Percentiles rank a stretch among this genome's conserved stretches.
phyloP scores from a whole-genome alignment of 2,329 filamentous ascomycete genomes.

The Aspergillus persii region DNA sequence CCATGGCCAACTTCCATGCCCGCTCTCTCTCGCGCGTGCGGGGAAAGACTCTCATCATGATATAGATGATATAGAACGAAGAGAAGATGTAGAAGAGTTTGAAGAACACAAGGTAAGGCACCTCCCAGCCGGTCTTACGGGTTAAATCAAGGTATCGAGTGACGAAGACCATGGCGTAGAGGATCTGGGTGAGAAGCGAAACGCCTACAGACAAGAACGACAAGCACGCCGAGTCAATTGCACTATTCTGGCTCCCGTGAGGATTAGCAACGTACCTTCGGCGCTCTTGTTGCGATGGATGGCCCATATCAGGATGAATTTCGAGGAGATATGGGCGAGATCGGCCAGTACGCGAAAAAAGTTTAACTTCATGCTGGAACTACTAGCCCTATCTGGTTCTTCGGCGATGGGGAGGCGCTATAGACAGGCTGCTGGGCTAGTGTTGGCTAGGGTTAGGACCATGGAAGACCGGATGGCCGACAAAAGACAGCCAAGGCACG shows the following conservation, averaged over 20 bases:
- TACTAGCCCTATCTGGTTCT: background rate
- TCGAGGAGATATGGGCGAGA: constrained; percentile 78
- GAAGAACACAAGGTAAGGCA: constrained; percentile 72
- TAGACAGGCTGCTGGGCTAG: background rate
- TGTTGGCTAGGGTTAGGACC: background rate
- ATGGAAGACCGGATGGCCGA: background rate
- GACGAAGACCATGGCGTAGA: constrained; percentile 83
- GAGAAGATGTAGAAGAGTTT: constrained; percentile 87
- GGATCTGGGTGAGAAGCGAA: constrained; percentile 81
- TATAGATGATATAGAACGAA: constrained; percentile 78
- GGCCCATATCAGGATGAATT: constrained; percentile 84
- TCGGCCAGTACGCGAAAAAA: constrained; percentile 76
- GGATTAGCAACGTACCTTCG: constrained; percentile 58
- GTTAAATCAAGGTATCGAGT: constrained; percentile 82
- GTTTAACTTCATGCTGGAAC: constrained; percentile 19
- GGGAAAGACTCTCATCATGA: constrained; percentile 85
- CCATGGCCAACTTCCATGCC: constrained; percentile 85
- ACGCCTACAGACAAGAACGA: constrained; percentile 57
- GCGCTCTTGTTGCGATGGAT: constrained; percentile 86
- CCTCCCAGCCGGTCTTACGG: constrained; percentile 23
- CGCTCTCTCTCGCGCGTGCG: constrained; percentile 86
- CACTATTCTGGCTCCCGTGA: background rate
- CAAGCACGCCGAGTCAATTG: constrained; percentile 6
- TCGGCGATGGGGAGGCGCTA: background rate
- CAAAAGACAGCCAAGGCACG: background rate